These are phyloP conservation scores for Penicillium verhagenii DNA, from an alignment of 495 filamentous ascomycete species.

Conservation along the genomic window DNA sequence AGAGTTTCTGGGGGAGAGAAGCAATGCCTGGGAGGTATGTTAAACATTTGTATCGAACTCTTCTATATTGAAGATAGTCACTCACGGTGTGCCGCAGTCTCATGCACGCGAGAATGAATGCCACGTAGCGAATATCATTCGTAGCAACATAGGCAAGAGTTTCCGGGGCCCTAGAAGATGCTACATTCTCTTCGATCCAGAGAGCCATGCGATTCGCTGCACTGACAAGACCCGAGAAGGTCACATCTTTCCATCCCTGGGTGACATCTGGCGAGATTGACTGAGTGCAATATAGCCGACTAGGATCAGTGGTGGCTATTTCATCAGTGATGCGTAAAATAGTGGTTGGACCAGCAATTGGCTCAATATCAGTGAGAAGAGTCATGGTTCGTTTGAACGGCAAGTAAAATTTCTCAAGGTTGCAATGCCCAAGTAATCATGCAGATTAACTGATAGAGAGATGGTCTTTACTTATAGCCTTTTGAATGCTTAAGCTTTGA, in stretches of 20 bases:
- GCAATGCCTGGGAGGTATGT: not conserved
- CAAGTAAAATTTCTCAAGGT: not conserved
- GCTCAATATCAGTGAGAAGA: not conserved
- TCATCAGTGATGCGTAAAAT: conserved; percentile 40
- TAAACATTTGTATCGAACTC: too few species aligned
- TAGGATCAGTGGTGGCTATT: conserved; percentile 35
- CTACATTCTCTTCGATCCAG: conserved; percentile 42
- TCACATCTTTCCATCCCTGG: conserved; percentile 54
- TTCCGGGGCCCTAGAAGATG: conserved; percentile 15
- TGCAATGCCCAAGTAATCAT: too few species aligned
- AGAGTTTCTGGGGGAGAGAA: conserved; percentile 41
- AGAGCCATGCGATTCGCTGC: conserved; percentile 52
- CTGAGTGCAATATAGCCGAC: conserved; percentile 39
- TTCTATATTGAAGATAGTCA: not conserved
- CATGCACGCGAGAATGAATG: conserved; percentile 29
- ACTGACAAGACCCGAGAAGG: conserved; percentile 46
- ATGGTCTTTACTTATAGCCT: not conserved
- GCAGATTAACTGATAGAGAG: too few species aligned
- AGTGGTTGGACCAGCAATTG: not conserved
- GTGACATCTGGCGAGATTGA: conserved; percentile 39
- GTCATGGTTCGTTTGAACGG: not conserved
- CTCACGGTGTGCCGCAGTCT: conserved; percentile 20
- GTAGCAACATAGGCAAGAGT: conserved; percentile 34
- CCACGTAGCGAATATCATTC: conserved; percentile 27
- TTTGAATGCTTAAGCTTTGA: not conserved